These are phyloP conservation scores for Nadsonia starkeyi-henricii DNA, from an alignment of 1,139 yeast genomes.

Conservation along the genomic window DNA sequence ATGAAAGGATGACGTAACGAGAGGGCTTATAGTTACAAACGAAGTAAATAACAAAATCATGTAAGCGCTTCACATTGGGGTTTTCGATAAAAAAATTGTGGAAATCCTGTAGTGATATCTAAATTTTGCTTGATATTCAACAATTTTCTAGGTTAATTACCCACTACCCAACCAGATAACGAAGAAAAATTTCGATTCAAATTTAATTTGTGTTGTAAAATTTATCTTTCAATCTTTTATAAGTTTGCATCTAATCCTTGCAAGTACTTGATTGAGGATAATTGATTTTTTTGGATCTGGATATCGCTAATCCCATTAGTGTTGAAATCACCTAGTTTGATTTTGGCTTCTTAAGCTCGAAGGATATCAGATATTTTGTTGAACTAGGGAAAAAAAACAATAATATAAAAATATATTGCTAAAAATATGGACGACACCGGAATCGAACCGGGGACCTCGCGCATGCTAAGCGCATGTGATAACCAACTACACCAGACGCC, in stretches of 20 bases:
- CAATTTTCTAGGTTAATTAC: not conserved
- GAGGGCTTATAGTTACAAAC: not conserved
- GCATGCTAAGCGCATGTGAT: no score
- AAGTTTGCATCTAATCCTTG: not conserved
- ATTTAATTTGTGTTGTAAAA: not conserved
- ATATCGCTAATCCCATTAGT: constrained; percentile 90
- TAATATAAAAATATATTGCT: no score
- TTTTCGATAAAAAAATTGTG: not conserved
- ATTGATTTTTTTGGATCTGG: constrained; percentile 38
- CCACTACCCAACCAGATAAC: not conserved
- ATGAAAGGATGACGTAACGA: not conserved
- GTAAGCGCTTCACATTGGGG: not conserved
- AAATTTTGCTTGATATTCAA: not conserved
- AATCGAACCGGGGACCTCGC: no score
- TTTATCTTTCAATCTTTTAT: not conserved
- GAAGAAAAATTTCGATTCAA: not conserved
- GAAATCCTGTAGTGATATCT: not conserved
- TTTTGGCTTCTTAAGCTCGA: constrained; percentile 71
- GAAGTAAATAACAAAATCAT: not conserved
- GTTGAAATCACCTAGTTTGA: constrained; percentile 87
- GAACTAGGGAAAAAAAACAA: no score
- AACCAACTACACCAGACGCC: no score
- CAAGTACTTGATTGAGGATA: not conserved
- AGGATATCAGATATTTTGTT: constrained; percentile 76
- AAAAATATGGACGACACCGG: no score